Conservation (phyloP, 2,329 filamentous ascomycete species). For the Ceratocystis variospora region DNA sequence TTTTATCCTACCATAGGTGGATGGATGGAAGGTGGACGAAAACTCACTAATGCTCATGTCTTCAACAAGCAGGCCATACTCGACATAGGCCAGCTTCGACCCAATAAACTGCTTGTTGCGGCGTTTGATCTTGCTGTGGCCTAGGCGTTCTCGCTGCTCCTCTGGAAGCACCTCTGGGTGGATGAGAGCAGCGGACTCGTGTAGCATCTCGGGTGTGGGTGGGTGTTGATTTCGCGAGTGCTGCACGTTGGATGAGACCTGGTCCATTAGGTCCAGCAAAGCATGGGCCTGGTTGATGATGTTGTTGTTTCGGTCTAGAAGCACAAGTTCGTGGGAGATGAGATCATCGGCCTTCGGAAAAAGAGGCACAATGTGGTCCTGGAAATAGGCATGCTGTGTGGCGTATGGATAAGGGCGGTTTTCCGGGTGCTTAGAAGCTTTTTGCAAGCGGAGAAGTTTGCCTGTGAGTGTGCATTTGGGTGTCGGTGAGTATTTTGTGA, state of each 20-base stretch:
- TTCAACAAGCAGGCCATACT: constrained; percentile 56
- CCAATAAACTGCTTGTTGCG: constrained; percentile 35
- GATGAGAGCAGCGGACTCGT: constrained; percentile 8
- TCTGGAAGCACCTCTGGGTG: constrained; percentile 14
- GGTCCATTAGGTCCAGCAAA: constrained; percentile 37
- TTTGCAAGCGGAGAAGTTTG: constrained; percentile 21
- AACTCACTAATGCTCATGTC: constrained; percentile 48
- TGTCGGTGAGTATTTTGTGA: background rate
- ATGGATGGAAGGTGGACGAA: too few relatives aligned
- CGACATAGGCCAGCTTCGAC: constrained; percentile 35
- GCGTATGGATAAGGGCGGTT: constrained; percentile 19
- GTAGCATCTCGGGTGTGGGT: constrained; percentile 14
- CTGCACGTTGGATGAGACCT: constrained; percentile 19
- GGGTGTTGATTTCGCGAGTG: constrained; percentile 19
- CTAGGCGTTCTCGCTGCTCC: constrained; percentile 2
- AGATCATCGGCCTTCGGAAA: constrained; percentile 26
- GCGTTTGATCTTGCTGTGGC: constrained; percentile 14
- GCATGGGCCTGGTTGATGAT: constrained; percentile 38
- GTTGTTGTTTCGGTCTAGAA: constrained; percentile 23
- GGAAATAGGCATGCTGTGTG: constrained; percentile 19
- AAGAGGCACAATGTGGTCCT: constrained; percentile 17
- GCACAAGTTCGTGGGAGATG: constrained; percentile 41
- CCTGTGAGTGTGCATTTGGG: constrained; percentile 19
- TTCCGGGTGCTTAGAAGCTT: constrained; percentile 18
- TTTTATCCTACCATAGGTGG: background rate